phyloP scores from a whole-genome alignment of 306 rosid species.

The Quercus aquifolioides region DNA sequence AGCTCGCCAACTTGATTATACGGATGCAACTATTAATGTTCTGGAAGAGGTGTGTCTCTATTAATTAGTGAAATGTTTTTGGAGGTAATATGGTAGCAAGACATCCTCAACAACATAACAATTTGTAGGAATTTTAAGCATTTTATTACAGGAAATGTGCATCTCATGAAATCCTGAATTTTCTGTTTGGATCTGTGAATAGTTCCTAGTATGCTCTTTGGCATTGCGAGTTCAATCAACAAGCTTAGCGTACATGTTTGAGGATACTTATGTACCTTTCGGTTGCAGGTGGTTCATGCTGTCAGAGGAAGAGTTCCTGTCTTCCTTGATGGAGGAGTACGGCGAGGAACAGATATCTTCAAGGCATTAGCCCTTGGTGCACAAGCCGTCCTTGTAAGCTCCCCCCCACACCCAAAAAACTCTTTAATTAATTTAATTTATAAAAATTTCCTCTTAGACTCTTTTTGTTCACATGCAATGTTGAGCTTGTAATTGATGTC shows the following conservation, averaged over 20 bases:
- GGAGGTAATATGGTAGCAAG: neutral
- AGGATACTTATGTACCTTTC: no score
- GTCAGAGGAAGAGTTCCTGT: slow-evolving; percentile 54
- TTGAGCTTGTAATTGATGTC: no score
- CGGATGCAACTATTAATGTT: slow-evolving; percentile 29
- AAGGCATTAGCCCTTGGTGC: slow-evolving; percentile 69
- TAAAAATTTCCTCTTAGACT: neutral
- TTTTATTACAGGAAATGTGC: no score
- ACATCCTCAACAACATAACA: no score
- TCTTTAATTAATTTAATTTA: neutral
- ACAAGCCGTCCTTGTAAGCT: slow-evolving; percentile 54
- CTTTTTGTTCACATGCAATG: no score
- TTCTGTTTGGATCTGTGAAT: no score
- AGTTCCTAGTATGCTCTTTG: no score
- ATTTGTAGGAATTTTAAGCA: no score
- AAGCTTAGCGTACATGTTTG: no score
- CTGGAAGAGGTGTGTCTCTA: slow-evolving; percentile 24
- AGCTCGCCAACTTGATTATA: slow-evolving; percentile 36
- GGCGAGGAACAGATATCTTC: slow-evolving; percentile 58
- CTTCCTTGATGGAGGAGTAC: slow-evolving; percentile 57
- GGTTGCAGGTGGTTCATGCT: slow-evolving; percentile 48
- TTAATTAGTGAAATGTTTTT: neutral
- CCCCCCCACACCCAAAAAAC: no score
- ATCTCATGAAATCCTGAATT: no score
- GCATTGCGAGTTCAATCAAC: no score